Evolutionary conservation across 441 rosid species (phyloP).

Genomic region (Populus tomentosa): DNA sequence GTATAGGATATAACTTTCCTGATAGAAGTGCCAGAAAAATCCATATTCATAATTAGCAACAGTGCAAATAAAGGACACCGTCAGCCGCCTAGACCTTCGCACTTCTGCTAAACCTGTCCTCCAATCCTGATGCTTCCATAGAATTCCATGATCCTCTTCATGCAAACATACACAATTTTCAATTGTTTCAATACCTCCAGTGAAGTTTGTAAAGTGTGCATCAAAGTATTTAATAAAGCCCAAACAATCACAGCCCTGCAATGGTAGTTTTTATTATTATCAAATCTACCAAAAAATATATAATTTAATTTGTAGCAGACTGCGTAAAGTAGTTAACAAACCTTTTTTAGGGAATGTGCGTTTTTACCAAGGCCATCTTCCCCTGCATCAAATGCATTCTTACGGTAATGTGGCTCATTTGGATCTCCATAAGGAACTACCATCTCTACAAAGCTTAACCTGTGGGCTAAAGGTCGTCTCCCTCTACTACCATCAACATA

Average conservation of each 20-base stretch:
- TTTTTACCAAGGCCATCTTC: conserved; percentile 96
- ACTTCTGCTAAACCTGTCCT: no score
- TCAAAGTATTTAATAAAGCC: no score
- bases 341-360: conserved; percentile 90
- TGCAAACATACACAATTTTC: no score
- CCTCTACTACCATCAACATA: conserved; percentile 88
- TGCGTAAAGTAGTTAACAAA: conserved; percentile 21
- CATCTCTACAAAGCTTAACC: conserved; percentile 92
- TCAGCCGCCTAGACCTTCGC: no score
- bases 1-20: conserved; percentile 28
- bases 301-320: neutral
- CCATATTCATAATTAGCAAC: no score
- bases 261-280: conserved; percentile 8
- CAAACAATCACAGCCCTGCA: conserved; percentile 28
- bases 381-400: conserved; percentile 94
- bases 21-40: no score
- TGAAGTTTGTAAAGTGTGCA: no score
- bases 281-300: neutral
- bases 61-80: no score
- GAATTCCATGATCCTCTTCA: no score
- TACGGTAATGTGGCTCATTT: conserved; percentile 84
- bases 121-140: no score
- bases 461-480: conserved; percentile 77
- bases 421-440: conserved; percentile 98
- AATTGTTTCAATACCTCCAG: no score